Conservation (phyloP, 2,329 filamentous ascomycete genomes). For the Coleophoma cylindrospora region DNA sequence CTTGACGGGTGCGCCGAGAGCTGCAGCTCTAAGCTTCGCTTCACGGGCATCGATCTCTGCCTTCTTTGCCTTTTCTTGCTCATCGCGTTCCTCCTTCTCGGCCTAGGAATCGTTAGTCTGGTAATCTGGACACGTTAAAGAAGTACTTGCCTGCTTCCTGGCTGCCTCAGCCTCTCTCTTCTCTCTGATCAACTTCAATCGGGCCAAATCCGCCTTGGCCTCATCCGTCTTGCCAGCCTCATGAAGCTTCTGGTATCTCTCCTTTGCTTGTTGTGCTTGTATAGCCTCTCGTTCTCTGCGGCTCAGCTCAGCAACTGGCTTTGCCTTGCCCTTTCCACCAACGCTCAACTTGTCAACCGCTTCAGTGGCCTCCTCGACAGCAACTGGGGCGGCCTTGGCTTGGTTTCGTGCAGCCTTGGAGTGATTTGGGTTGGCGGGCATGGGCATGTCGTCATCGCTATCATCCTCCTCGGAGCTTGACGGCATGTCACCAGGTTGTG, state of each 20-base stretch:
- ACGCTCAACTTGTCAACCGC: conserved; percentile 50
- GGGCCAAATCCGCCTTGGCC: conserved; percentile 82
- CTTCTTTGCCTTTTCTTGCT: conserved; percentile 33
- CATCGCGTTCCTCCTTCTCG: conserved; percentile 31
- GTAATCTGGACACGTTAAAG: not conserved
- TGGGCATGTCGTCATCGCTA: conserved; percentile 50
- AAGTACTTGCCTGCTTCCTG: conserved; percentile 66
- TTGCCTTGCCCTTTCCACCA: conserved; percentile 34
- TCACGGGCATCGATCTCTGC: conserved; percentile 39
- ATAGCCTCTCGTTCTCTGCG: conserved; percentile 71
- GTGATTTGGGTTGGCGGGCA: conserved; percentile 91
- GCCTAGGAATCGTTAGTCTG: conserved; percentile 24
- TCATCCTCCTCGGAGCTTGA: conserved; percentile 57
- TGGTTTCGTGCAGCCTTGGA: conserved; percentile 67
- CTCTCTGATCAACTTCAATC: conserved; percentile 77
- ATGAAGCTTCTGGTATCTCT: conserved; percentile 87
- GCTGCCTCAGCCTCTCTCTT: conserved; percentile 80
- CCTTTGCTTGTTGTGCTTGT: conserved; percentile 82
- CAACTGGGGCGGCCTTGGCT: conserved; percentile 32
- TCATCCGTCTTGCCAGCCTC: conserved; percentile 96
- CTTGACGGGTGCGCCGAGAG: conserved; percentile 21
- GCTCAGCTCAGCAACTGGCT: conserved; percentile 48
- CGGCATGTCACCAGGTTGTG: conserved; percentile 82
- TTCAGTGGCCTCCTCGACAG: conserved; percentile 46
- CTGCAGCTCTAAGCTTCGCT: conserved; percentile 33